Conservation (phyloP, 1,139 yeast species). For the Suhomyces ambrosiae region DNA sequence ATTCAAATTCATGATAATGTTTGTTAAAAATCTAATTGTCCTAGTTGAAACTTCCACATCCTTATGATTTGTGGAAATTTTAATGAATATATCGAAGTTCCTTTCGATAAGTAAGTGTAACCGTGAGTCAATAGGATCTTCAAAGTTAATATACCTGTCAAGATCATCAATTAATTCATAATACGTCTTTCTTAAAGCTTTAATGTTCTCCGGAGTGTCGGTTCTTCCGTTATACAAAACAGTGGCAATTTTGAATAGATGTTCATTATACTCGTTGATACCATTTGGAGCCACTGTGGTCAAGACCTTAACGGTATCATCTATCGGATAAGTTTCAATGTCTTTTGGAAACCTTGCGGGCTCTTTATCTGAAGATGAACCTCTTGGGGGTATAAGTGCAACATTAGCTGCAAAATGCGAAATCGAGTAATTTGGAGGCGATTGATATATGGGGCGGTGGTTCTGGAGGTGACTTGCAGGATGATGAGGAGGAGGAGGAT, state of each 20-base stretch:
- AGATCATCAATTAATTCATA: constrained; percentile 30
- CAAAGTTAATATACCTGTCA: constrained; percentile 23
- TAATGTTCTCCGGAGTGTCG: constrained; percentile 17
- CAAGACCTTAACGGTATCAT: constrained; percentile 34
- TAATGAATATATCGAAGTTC: constrained; percentile 44
- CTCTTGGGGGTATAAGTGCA: constrained; percentile 9
- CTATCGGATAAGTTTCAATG: constrained; percentile 18
- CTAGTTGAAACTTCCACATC: constrained; percentile 37
- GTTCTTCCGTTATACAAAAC: constrained; percentile 29
- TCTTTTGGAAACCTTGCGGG: constrained; percentile 1
- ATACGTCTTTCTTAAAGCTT: constrained; percentile 28
- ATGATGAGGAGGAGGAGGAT: constrained; percentile 6
- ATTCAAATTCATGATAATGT: constrained; percentile 41
- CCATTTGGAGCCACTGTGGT: constrained; percentile 32
- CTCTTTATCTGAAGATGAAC: constrained; percentile 1
- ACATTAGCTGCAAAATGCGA: constrained; percentile 13
- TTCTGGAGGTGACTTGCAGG: constrained; percentile 14
- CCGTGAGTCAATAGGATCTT: constrained; percentile 36
- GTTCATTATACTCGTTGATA: constrained; percentile 43
- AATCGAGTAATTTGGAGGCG: constrained; percentile 10
- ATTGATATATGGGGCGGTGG: constrained; percentile 4
- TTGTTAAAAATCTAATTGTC: constrained; percentile 43
- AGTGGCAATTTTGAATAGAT: constrained; percentile 35
- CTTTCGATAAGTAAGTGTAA: constrained; percentile 40
- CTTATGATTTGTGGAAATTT: constrained; percentile 34